Conservation (phyloP, 345 rosid genomes). For the Melastoma malabathricum region DNA sequence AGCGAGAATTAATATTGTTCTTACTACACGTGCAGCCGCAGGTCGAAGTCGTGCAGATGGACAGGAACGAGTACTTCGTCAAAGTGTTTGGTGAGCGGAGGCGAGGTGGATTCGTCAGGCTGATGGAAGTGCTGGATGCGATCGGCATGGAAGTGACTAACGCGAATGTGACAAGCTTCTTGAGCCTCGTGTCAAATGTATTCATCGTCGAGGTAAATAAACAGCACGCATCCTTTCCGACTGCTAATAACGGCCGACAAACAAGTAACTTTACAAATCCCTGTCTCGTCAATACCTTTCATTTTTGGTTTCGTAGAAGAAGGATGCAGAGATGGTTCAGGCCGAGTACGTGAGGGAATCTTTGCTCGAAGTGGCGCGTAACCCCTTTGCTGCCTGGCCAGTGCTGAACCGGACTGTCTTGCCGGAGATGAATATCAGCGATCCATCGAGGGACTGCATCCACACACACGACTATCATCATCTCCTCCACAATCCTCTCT, state of each 20-base stretch:
- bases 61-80: conserved; percentile 76
- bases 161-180: conserved; percentile 66
- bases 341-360: conserved; percentile 73
- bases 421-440: conserved; percentile 16
- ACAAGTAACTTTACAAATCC: not conserved
- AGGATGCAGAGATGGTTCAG: conserved; percentile 56
- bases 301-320: conserved; percentile 30
- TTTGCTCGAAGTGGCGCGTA: conserved; percentile 56
- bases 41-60: conserved; percentile 80
- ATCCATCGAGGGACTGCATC: conserved; percentile 8
- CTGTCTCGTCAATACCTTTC: not conserved
- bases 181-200: conserved; percentile 76
- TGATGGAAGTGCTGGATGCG: conserved; percentile 75
- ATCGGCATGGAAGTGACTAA: conserved; percentile 79
- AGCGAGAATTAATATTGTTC: not conserved
- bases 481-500: conserved; percentile 22
- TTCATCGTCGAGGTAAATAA: conserved; percentile 66
- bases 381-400: conserved; percentile 39
- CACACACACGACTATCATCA: conserved; percentile 26
- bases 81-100: conserved; percentile 84
- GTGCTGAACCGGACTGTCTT: conserved; percentile 22
- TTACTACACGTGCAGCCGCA: conserved; percentile 36
- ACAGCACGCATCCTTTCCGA: too few relatives aligned
- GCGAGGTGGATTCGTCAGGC: conserved; percentile 66
- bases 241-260: too few relatives aligned